Percentiles rank a stretch among this genome's conserved stretches.
Evolutionary conservation across 2,329 filamentous ascomycete species (phyloP).

Genomic region (Alternaria dauci): DNA sequence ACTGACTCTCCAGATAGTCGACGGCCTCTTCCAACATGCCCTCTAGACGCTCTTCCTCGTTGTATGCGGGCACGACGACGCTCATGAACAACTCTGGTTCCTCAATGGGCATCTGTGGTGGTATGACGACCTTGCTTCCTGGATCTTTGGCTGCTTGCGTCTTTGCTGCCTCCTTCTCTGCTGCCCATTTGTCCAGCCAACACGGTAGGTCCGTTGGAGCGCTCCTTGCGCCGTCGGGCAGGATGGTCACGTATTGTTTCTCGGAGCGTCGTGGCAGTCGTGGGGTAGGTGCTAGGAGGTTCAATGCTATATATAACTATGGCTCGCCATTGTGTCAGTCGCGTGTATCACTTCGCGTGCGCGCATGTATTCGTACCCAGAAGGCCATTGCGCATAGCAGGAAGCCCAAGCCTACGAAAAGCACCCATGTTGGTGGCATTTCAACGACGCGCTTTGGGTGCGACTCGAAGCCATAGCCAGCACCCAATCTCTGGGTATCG

Average conservation of each 20-base stretch:
- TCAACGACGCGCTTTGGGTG: slow-evolving; percentile 31
- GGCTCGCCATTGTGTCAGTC: slow-evolving; percentile 4
- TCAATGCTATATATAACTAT: slow-evolving; percentile 73
- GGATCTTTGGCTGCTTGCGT: slow-evolving; percentile 38
- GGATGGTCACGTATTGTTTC: slow-evolving; percentile 82
- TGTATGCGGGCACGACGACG: slow-evolving; percentile 93
- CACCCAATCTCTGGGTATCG: slow-evolving; percentile 30
- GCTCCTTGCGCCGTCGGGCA: slow-evolving; percentile 67
- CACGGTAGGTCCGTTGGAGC: slow-evolving; percentile 72
- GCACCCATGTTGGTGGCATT: slow-evolving; percentile 46
- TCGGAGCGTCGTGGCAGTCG: slow-evolving; percentile 78
- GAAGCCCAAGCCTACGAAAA: slow-evolving; percentile 37
- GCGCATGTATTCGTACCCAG: slow-evolving; percentile 34
- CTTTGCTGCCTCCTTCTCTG: slow-evolving; percentile 61
- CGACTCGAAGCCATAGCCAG: slow-evolving; percentile 41
- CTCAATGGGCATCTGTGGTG: slow-evolving; percentile 67
- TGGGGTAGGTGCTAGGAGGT: slow-evolving; percentile 80
- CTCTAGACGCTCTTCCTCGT: slow-evolving; percentile 83
- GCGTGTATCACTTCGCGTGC: neutral
- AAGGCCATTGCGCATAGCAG: slow-evolving; percentile 35
- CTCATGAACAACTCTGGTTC: slow-evolving; percentile 84
- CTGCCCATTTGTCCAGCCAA: slow-evolving; percentile 82
- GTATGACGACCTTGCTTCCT: slow-evolving; percentile 31
- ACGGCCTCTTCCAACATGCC: slow-evolving; percentile 92
- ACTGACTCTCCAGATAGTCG: slow-evolving; percentile 79